A percentile compares a stretch with the other conserved stretches of the same genome.
Conservation (phyloP, 164 flowering plant genomes). For the Berberis vulgaris region DNA sequence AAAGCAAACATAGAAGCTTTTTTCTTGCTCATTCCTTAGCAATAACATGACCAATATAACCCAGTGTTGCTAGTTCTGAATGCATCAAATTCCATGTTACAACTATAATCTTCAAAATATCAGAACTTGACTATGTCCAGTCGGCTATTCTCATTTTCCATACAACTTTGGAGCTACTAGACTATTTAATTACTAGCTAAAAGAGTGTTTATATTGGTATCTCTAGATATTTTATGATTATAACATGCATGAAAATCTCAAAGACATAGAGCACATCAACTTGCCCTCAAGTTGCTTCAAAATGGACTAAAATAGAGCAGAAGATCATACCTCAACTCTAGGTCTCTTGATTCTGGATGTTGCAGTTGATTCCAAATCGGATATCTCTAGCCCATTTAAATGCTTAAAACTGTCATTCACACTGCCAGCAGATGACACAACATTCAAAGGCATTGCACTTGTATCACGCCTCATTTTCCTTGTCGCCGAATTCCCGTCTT, state of each 20-base stretch:
- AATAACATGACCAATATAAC: not conserved
- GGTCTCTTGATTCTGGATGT: conserved; percentile 64
- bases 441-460: conserved; percentile 68
- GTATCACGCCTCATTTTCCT: conserved; percentile 77
- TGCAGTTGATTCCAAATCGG: conserved; percentile 84
- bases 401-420: conserved; percentile 48
- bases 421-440: conserved; percentile 61
- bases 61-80: not conserved
- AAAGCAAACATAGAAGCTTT: not conserved
- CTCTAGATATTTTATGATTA: not conserved
- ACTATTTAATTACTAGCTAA: not conserved
- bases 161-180: not conserved
- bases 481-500: conserved; percentile 53
- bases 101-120: too few species aligned
- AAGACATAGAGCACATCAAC: not conserved
- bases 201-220: not conserved
- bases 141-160: not conserved
- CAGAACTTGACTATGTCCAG: not conserved
- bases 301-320: not conserved
- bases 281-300: not conserved
- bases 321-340: conserved; percentile 47
- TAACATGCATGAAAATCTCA: not conserved
- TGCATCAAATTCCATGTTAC: not conserved
- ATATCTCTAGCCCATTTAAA: conserved; percentile 39
- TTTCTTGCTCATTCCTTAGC: not conserved